Evolutionary conservation across 164 flowering plant species (phyloP), one percentile per base, ranked within the genome.

Genomic region (Berberis thunbergii): DNA sequence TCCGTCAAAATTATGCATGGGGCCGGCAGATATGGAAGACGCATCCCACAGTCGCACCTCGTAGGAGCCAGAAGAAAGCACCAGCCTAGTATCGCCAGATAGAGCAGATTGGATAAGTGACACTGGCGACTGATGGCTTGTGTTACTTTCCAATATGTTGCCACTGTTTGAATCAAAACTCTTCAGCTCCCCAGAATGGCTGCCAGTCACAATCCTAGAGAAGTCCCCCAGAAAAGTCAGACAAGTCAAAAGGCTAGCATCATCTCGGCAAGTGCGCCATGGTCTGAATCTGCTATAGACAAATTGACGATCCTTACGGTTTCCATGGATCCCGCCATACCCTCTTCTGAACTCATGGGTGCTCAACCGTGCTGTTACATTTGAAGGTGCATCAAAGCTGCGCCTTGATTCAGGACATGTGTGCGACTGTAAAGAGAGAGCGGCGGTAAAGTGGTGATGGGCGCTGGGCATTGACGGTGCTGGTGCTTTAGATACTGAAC

Each of bases 381-480:
- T 95, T 57, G 83, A 77, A 60, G 99, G 97, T n/a, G 90, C 89
- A 76, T 91, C 97, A 66, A 89, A 80, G 69, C 81, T 85, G 67
- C 83, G 79, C 65, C 73, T 85, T 62, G 97, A 87, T 73, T 91
- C 99, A 45, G 99, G 97, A 73, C 99, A 95, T 53, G 86, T 82
- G 72, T 95, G 99, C 4, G 97, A 91, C 45, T 88, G 94, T 60
- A 89, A 74, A 95, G 87, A 64, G 97, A 89, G 57, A 95, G 91
- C 26, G 99, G 97, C 1, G 99, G 99, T 64, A 95, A 81, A 59
- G 99, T 95, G 7, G 99, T 87, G 42, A 95, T 95, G 43, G 99
- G 99, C 63, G 97, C 91, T 38, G 96, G 82, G 72, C 99, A 95
- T 67, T 95, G 97, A 53, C 92, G 94, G 77, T 95, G 99, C 74